Percentiles rank a stretch among this genome's conserved stretches.
phyloP scores from a whole-genome alignment of 345 rosid species.

The Sonneratia caseolaris region DNA sequence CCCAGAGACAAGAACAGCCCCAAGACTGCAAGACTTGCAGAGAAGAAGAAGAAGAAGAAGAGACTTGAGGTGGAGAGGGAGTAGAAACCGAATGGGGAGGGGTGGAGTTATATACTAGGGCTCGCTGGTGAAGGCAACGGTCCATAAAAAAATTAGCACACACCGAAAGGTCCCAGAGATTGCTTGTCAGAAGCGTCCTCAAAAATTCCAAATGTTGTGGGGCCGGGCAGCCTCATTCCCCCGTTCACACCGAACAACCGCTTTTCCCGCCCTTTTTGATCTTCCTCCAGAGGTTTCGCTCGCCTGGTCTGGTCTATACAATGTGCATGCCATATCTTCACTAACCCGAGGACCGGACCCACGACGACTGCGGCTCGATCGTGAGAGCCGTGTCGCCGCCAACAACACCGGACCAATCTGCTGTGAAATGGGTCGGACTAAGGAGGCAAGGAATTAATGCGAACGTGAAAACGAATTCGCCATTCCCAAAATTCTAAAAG shows the following conservation, averaged over 20 bases:
- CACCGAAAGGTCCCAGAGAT: constrained; percentile 54
- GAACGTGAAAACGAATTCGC: neutral
- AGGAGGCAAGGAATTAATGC: neutral
- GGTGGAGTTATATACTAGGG: constrained; percentile 19
- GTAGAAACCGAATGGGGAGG: constrained; percentile 19
- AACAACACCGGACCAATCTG: neutral
- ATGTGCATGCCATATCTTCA: too few relatives aligned
- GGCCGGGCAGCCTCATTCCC: constrained; percentile 34
- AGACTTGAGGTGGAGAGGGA: constrained; percentile 15
- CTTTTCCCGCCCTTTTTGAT: constrained; percentile 31
- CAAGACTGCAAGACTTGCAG: neutral
- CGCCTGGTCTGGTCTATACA: too few relatives aligned
- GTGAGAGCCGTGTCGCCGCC: neutral
- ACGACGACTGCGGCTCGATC: too few relatives aligned
- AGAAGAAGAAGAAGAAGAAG: neutral
- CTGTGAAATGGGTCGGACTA: neutral
- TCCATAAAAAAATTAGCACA: constrained; percentile 13
- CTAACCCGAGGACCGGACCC: too few relatives aligned
- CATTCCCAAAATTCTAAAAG: too few relatives aligned
- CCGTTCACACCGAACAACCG: constrained; percentile 34
- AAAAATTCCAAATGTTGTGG: constrained; percentile 50
- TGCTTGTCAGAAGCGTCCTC: constrained; percentile 37
- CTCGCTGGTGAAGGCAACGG: constrained; percentile 2
- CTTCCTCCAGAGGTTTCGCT: neutral
- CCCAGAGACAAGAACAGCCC: constrained; percentile 18